Percentiles rank a stretch among this genome's conserved stretches.
Conservation (phyloP, 306 rosid species). For the Medicago truncatula region DNA sequence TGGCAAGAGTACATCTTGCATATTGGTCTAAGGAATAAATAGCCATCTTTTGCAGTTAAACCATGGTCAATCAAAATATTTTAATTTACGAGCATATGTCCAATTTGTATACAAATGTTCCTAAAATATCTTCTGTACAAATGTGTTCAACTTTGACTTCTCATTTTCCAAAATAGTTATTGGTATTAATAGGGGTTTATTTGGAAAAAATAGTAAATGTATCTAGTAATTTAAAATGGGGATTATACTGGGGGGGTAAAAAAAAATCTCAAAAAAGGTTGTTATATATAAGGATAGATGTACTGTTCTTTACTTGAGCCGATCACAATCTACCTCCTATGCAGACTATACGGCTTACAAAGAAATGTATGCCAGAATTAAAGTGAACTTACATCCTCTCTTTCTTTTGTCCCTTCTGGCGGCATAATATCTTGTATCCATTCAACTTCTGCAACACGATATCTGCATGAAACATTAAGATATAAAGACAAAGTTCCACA, state of each 20-base stretch:
- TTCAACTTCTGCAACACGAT: slow-evolving; percentile 94
- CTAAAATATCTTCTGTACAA: background rate
- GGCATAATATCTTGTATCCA: slow-evolving; percentile 78
- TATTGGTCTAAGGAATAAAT: slow-evolving; percentile 20
- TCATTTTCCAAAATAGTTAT: background rate
- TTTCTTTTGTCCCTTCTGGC: slow-evolving; percentile 75
- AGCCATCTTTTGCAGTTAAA: slow-evolving; percentile 10
- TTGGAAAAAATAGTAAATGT: background rate
- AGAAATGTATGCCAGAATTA: slow-evolving; percentile 37
- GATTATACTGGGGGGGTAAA: background rate
- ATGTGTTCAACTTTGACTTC: background rate
- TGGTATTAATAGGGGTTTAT: no score
- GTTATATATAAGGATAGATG: background rate
- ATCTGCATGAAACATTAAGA: slow-evolving; percentile 58
- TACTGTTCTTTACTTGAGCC: slow-evolving; percentile 9
- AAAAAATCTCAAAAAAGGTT: background rate
- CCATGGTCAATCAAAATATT: slow-evolving; percentile 2
- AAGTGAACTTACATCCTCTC: slow-evolving; percentile 63
- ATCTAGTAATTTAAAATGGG: background rate
- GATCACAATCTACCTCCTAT: slow-evolving; percentile 24
- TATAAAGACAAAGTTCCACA: slow-evolving; percentile 27
- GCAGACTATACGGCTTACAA: slow-evolving; percentile 34
- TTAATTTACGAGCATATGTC: background rate
- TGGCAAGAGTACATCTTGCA: slow-evolving; percentile 17
- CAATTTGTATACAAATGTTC: background rate